Conservation (phyloP, 768 basidiomycete species). For the Cantharellus anzutake region DNA sequence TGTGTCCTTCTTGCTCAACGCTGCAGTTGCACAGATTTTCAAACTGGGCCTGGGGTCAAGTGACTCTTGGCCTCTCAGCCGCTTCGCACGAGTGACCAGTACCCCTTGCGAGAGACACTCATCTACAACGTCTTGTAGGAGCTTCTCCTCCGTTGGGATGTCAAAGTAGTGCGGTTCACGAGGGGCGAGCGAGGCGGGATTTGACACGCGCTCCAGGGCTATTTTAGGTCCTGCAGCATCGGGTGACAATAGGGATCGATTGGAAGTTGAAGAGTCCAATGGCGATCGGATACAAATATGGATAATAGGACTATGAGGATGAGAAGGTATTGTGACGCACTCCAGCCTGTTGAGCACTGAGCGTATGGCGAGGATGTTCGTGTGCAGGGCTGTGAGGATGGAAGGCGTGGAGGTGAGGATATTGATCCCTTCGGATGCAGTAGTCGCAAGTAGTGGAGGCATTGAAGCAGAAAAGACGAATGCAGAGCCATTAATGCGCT, state of each 20-base stretch:
- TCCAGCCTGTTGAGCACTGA: constrained; percentile 63
- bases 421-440: constrained; percentile 71
- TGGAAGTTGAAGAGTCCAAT: constrained; percentile 12
- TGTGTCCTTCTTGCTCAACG: constrained; percentile 71
- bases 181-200: constrained; percentile 25
- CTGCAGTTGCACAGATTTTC: constrained; percentile 61
- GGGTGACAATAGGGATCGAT: background rate
- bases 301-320: constrained; percentile 71
- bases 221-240: constrained; percentile 14
- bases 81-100: constrained; percentile 66
- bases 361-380: constrained; percentile 66
- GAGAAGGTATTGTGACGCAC: constrained; percentile 66
- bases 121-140: constrained; percentile 87
- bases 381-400: constrained; percentile 55
- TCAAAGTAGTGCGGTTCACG: constrained; percentile 30
- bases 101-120: constrained; percentile 67
- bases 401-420: constrained; percentile 58
- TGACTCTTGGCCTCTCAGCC: constrained; percentile 68
- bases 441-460: constrained; percentile 75
- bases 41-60: constrained; percentile 69
- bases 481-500: constrained; percentile 90
- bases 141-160: constrained; percentile 47
- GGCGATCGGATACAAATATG: constrained; percentile 46
- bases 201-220: constrained; percentile 18
- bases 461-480: constrained; percentile 95